Conservation (phyloP, 495 filamentous ascomycete species). For the Trichodelitschia bisporula region DNA sequence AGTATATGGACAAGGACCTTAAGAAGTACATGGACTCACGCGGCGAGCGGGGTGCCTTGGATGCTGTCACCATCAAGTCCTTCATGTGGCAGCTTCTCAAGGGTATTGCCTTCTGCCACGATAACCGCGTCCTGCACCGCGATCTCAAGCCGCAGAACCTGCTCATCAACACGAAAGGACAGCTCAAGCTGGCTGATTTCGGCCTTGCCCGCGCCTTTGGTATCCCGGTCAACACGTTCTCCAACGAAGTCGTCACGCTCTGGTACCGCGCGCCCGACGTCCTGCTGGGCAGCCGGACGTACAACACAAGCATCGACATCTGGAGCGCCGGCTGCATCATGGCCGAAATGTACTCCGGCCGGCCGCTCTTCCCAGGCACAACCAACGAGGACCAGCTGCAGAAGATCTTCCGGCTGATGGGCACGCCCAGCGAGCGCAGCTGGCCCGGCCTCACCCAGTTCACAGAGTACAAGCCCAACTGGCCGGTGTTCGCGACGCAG, state of each 20-base stretch:
- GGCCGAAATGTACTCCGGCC: conserved; percentile 92
- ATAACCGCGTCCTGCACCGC: conserved; percentile 86
- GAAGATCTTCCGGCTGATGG: conserved; percentile 95
- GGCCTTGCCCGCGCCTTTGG: conserved; percentile 82
- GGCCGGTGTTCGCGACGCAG: conserved; percentile 89
- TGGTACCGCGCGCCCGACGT: conserved; percentile 95
- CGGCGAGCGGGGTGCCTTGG: conserved; percentile 58
- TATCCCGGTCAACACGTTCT: conserved; percentile 95
- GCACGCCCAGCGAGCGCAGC: conserved; percentile 71
- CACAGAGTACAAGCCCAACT: conserved; percentile 82
- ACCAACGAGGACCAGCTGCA: conserved; percentile 90
- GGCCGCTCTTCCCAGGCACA: conserved; percentile 80
- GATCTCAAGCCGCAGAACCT: conserved; percentile 92
- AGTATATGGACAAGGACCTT: conserved; percentile 64
- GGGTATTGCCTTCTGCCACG: conserved; percentile 90
- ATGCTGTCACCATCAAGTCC: conserved; percentile 72
- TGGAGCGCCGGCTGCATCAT: conserved; percentile 97
- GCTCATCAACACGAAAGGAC: conserved; percentile 45
- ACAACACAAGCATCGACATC: conserved; percentile 95
- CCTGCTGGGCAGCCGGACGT: conserved; percentile 69
- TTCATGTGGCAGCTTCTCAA: conserved; percentile 93
- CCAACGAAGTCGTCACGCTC: conserved; percentile 88
- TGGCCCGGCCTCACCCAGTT: conserved; percentile 82
- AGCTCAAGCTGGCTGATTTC: conserved; percentile 71
- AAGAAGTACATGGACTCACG: conserved; percentile 94